Evolutionary conservation across 345 rosid species (phyloP).

Genomic region (Aquilaria sinensis): DNA sequence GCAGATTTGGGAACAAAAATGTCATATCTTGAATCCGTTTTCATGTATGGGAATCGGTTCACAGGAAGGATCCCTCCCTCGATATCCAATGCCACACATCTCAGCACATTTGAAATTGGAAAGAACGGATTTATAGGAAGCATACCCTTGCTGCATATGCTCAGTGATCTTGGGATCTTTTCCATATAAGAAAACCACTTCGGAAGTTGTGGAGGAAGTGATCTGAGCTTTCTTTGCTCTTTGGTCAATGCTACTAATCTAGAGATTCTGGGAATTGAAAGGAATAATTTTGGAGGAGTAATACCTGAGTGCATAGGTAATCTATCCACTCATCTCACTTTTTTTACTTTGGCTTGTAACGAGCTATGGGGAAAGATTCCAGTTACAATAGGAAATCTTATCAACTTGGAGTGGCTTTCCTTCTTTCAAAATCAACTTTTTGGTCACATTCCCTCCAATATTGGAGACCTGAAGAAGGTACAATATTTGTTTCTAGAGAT

Average conservation of each 20-base stretch:
- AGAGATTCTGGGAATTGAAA: neutral
- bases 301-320: neutral
- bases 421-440: neutral
- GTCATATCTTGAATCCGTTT: slow-evolving; percentile 3
- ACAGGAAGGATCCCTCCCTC: slow-evolving; percentile 20
- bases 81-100: slow-evolving; percentile 16
- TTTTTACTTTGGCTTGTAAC: neutral
- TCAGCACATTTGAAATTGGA: neutral
- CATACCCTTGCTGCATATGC: neutral
- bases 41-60: neutral
- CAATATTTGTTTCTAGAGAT: rapidly evolving
- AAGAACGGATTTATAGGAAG: neutral
- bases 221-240: slow-evolving; percentile 4
- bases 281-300: neutral
- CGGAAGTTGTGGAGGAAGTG: slow-evolving; percentile 4
- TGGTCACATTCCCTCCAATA: slow-evolving; percentile 5
- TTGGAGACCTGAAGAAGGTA: slow-evolving; percentile 3
- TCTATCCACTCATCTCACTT: neutral
- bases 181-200: neutral
- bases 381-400: neutral
- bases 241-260: neutral
- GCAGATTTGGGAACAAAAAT: slow-evolving; percentile 9
- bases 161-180: neutral
- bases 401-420: no score
- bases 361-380: slow-evolving; percentile 1